These are phyloP conservation scores for Rhododendron ferrugineum DNA, from an alignment of 148 eudicot species.

Conservation along the genomic window DNA sequence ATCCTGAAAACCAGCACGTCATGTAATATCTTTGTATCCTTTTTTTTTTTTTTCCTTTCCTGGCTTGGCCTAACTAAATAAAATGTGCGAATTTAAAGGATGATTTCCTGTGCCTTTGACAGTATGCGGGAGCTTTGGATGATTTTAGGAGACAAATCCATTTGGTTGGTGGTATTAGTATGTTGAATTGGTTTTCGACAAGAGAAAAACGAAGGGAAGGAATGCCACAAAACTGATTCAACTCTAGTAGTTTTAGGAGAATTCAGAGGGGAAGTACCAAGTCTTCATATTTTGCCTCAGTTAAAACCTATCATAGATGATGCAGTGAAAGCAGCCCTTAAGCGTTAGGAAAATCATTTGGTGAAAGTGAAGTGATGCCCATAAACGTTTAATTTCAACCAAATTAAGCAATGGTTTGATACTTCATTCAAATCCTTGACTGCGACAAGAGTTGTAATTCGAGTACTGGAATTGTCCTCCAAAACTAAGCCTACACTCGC, in stretches of 20 bases:
- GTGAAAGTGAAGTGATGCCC: neutral
- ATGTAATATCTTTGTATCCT: neutral
- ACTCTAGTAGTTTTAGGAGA: neutral
- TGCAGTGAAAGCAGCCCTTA: neutral
- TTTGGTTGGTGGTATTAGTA: neutral
- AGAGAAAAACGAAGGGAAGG: too few relatives aligned
- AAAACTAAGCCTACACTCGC: neutral
- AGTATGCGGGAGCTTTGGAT: neutral
- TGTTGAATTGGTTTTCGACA: too few relatives aligned
- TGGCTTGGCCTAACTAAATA: slow-evolving; percentile 5
- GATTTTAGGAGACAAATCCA: neutral
- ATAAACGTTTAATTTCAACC: neutral
- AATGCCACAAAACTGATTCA: neutral
- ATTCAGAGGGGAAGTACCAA: neutral
- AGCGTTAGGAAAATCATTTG: neutral
- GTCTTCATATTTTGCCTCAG: neutral
- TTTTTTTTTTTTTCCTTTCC: too few relatives aligned
- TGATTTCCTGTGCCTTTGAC: neutral
- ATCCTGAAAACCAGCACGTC: neutral
- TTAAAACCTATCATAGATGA: neutral
- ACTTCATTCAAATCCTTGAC: neutral
- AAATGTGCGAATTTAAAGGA: neutral
- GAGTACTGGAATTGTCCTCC: neutral
- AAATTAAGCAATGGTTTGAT: neutral
- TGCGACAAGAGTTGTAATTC: neutral